Base-by-base conservation (phyloP, 2,329 filamentous ascomycete species). In the Tothia fuscella region DNA sequence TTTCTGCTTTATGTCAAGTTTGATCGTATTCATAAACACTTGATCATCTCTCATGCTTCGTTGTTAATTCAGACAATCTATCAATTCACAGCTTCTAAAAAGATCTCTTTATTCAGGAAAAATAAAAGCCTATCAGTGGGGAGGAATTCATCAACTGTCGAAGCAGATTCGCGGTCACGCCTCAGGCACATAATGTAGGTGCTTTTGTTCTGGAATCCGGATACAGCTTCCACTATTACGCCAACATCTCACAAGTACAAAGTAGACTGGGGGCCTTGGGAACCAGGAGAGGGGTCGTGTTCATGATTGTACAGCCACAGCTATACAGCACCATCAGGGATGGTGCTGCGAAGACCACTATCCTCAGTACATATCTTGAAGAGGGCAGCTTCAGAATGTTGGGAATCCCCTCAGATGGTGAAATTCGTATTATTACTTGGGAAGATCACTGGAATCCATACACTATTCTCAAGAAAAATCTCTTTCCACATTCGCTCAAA, bases 381-480 rank as follows among this genome's bases (percentile, higher is more conserved):
- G 74, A 72, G 30, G 72, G 70, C 12, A 67, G 76, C 22, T 75
- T 72, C 0, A 63, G 68, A 20, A 64, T 79, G 52, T 63, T 80
- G 5, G 65, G 65, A 1, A 78, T 80, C 59, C 75, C 76, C 1
- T 64, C 65, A 4, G 57, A 65, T 2, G 54, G 63, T 2, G 59
- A 66, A 13, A 60, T 79, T 5, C 62, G 70, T 9, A 70, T 77
- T 29, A 62, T 80, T 12, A 61, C 65, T 0, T 80, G 76, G 66
- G 74, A 79, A 54, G 76, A 80, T 49, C 74, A 78, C 48, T 78
- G 74, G 75, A 66, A 78, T 52, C 75, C 74, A 1, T 80, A 78
- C 53, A 55, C 56, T 1, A 78, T 71, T 0, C 59, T 80, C 14
- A 56, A 64, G 10, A 47, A 64, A 19, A 69, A 66, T 1, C 59